Evolutionary conservation across 148 eudicot genomes (phyloP).

Genomic region (Rhododendron kiyosumense): DNA sequence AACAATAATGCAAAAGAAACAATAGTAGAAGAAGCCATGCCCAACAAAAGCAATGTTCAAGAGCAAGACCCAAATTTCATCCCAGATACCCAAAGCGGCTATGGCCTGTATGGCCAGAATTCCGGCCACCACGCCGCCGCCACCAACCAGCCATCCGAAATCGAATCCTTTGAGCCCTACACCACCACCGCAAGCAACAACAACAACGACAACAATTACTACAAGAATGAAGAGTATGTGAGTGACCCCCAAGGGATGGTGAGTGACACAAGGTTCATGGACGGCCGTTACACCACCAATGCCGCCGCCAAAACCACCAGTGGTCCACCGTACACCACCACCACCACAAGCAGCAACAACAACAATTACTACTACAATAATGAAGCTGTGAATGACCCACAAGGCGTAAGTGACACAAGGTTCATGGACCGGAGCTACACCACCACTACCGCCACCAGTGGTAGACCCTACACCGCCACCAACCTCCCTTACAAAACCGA

Average conservation of each 20-base stretch:
- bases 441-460: neutral
- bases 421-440: neutral
- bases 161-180: conserved; percentile 7
- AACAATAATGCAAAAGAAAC: conserved; percentile 6
- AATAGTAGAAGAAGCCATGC: neutral
- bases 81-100: conserved; percentile 47
- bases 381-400: neutral
- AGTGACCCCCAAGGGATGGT: neutral
- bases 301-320: too few relatives aligned
- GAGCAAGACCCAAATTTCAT: conserved; percentile 40
- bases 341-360: neutral
- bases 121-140: conserved; percentile 48
- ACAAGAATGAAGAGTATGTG: conserved; percentile 5
- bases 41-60: conserved; percentile 18
- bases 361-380: too few relatives aligned
- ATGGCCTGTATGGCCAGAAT: conserved; percentile 63
- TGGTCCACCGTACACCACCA: too few relatives aligned
- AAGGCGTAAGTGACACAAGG: neutral
- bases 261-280: neutral
- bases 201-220: conserved; percentile 18
- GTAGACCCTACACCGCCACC: conserved; percentile 18
- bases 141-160: conserved; percentile 15
- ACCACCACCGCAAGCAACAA: conserved; percentile 17
- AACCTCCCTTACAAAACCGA: neutral
- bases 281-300: neutral